Conservation (phyloP, 768 basidiomycete species). For the Wakefieldia striispora region DNA sequence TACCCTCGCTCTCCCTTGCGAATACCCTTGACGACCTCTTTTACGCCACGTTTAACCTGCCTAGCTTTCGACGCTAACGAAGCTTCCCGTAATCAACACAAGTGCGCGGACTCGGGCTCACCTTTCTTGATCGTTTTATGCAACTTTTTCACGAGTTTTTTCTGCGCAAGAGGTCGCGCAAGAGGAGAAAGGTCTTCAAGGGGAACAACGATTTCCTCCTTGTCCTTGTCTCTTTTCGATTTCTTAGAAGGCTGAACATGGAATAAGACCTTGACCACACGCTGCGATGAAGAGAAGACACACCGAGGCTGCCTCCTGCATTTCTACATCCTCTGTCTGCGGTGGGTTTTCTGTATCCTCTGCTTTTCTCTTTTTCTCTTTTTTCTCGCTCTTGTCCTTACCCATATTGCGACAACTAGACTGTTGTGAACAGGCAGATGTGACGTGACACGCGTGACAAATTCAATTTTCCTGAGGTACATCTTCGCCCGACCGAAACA, state of each 20-base stretch:
- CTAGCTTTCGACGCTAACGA: slow-evolving; percentile 83
- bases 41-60: slow-evolving; percentile 96
- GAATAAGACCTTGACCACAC: slow-evolving; percentile 23
- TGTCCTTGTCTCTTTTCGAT: slow-evolving; percentile 51
- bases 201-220: slow-evolving; percentile 57
- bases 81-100: background rate
- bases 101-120: slow-evolving; percentile 23
- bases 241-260: slow-evolving; percentile 49
- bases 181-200: slow-evolving; percentile 89
- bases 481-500: slow-evolving; percentile 45
- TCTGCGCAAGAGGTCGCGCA: slow-evolving; percentile 88
- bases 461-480: slow-evolving; percentile 33
- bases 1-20: slow-evolving; percentile 97
- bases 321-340: slow-evolving; percentile 47
- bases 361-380: slow-evolving; percentile 64
- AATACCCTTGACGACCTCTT: slow-evolving; percentile 97
- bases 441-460: slow-evolving; percentile 25
- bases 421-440: background rate
- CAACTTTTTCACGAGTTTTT: slow-evolving; percentile 91
- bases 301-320: slow-evolving; percentile 38
- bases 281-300: slow-evolving; percentile 24
- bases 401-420: slow-evolving; percentile 40
- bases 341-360: slow-evolving; percentile 26
- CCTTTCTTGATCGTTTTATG: slow-evolving; percentile 96
- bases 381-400: slow-evolving; percentile 77